Base-by-base conservation (phyloP, 2,329 filamentous ascomycete genomes). In the Curvularia hawaiiensis region DNA sequence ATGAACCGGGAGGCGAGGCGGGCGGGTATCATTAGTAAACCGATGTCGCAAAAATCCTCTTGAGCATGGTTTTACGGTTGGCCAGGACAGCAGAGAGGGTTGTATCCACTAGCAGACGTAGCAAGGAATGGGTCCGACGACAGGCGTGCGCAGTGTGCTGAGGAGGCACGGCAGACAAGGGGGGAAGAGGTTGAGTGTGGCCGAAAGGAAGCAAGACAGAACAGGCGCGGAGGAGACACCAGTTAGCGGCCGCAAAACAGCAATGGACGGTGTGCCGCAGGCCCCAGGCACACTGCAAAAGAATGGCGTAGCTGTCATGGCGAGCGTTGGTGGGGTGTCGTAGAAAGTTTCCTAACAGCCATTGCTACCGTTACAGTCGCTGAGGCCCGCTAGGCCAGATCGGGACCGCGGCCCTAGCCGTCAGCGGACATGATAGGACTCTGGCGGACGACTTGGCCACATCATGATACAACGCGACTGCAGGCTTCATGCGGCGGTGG, bases 11-110 rank as follows among this genome's bases (percentile, higher is more conserved):
- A 66, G 54, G 70, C 67, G 65, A 72, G 62, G 69, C 68, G 65
- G 67, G 71, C 67, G 69, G 68, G 67, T 66, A 65, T 66, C 66
- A 73, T 68, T 64, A 65, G 69, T 65, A 66, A 65, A 71, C 58
- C 70, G 69, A 77, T 74, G 69, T 77, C 72, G 74, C 73, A 73
- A 71, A 72, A 62, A 65, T 64, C 40, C 66, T 63, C 64, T 69
- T 65, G 64, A 69, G 70, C 74, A 76, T 77, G 69, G 74, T 77
- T 65, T 70, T 74, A 76, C 72, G 69, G 69, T 64, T 69, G 64
- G 68, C 64, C 66, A 69, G 65, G 63, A 67, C 62, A 70, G 68
- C 60, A 64, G 67, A 72, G 73, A 66, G 71, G 40, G 75, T 77
- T 74, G 69, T 75, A 77, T 77, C 70, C 70, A 69, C 73, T 75